These are phyloP conservation scores for Ichthyophthirius multifiliis DNA, from an alignment of 169 alveolate species.

Conservation along the genomic window DNA sequence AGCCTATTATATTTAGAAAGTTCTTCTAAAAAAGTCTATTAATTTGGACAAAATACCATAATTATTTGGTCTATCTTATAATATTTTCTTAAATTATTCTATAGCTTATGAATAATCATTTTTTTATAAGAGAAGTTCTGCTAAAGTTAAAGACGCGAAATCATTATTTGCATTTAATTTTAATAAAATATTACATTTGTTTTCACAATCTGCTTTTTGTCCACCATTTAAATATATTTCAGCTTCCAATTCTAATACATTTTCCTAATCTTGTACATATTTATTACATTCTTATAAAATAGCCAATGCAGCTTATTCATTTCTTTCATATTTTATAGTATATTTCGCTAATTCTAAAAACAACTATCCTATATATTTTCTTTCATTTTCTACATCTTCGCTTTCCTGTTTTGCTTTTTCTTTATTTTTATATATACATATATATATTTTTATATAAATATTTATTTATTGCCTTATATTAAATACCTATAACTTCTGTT, in stretches of 20 bases:
- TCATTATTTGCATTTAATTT: conserved; percentile 85
- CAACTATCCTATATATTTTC: conserved; percentile 29
- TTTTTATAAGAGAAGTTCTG: conserved; percentile 69
- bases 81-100: conserved; percentile 60
- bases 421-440: neutral
- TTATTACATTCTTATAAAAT: conserved; percentile 14
- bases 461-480: neutral
- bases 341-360: conserved; percentile 23
- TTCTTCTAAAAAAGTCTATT: conserved; percentile 70
- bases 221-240: conserved; percentile 3
- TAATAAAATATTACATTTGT: conserved; percentile 56
- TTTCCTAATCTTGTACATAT: conserved; percentile 20
- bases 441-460: neutral
- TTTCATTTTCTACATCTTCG: conserved; percentile 51
- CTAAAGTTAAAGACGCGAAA: conserved; percentile 84
- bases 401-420: conserved; percentile 38
- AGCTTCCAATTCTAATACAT: conserved; percentile 23
- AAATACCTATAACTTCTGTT: conserved; percentile 17
- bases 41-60: conserved; percentile 80
- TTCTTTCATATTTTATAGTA: conserved; percentile 18
- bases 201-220: conserved; percentile 47
- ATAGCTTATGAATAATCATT: conserved; percentile 82
- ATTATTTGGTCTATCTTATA: conserved; percentile 86
- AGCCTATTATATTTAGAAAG: conserved; percentile 79
- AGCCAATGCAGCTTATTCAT: conserved; percentile 21